These are phyloP conservation scores for Phytopythium chamaehyphon DNA, from an alignment of 352 stramenopile genomes.

Conservation along the genomic window DNA sequence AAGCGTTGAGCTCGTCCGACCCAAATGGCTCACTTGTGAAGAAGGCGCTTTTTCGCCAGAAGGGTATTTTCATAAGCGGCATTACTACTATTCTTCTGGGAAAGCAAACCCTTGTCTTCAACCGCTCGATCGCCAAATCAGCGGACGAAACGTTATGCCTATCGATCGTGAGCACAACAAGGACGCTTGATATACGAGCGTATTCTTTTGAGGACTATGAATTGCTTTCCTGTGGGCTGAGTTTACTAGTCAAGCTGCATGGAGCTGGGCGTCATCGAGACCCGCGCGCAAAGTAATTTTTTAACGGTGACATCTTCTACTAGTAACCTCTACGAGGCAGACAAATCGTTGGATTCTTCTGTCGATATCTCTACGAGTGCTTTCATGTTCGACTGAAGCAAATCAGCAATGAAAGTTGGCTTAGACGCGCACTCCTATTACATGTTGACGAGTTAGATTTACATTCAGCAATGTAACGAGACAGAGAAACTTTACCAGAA, in stretches of 20 bases:
- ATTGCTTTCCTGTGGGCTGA: conserved; percentile 25
- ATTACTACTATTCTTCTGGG: conserved; percentile 32
- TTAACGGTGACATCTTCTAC: no score
- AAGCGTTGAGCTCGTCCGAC: neutral
- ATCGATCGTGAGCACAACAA: conserved; percentile 29
- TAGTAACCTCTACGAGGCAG: no score
- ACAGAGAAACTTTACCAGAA: conserved; percentile 23
- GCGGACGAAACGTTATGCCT: conserved; percentile 27
- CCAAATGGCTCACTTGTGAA: conserved; percentile 2
- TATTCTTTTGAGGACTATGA: conserved; percentile 28
- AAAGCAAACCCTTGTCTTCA: conserved; percentile 39
- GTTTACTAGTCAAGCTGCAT: conserved; percentile 13
- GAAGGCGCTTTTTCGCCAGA: conserved; percentile 22
- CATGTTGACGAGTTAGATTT: neutral
- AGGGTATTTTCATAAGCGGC: conserved; percentile 20
- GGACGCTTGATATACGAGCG: conserved; percentile 42
- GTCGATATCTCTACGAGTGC: no score
- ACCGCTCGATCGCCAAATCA: conserved; percentile 16
- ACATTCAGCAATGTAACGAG: neutral
- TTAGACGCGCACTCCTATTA: conserved; percentile 1
- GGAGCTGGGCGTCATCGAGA: no score
- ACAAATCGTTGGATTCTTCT: no score
- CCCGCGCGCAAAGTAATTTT: no score
- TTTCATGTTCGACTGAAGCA: no score
- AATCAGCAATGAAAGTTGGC: no score